Evolutionary conservation across 495 filamentous ascomycete genomes (phyloP).

Genomic region (Podospora fimiseda): DNA sequence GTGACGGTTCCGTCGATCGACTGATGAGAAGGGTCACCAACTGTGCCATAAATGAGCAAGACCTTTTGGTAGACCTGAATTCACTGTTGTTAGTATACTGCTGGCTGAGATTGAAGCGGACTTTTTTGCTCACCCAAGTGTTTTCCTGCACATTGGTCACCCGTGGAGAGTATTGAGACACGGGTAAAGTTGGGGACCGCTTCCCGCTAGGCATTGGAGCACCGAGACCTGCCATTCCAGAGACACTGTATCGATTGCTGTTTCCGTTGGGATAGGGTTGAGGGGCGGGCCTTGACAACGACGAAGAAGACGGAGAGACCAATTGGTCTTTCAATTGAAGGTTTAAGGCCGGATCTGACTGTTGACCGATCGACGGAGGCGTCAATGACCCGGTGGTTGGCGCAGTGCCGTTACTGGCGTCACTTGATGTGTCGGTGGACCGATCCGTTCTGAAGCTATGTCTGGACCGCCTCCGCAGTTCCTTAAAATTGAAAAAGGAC

Average conservation of each 20-base stretch:
- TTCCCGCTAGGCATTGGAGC: constrained; percentile 50
- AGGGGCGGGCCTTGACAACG: constrained; percentile 36
- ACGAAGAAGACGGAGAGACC: constrained; percentile 19
- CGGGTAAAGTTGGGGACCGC: constrained; percentile 44
- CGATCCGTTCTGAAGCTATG: constrained; percentile 55
- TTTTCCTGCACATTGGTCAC: constrained; percentile 71
- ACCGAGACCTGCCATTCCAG: constrained; percentile 49
- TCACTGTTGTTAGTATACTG: not conserved
- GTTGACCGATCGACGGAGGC: constrained; percentile 36
- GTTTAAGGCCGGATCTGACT: constrained; percentile 45
- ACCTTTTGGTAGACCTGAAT: constrained; percentile 91
- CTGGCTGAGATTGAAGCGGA: not conserved
- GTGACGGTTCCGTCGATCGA: constrained; percentile 73
- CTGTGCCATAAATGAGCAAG: constrained; percentile 69
- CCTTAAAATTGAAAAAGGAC: constrained; percentile 64
- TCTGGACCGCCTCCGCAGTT: constrained; percentile 67
- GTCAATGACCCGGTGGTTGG: constrained; percentile 43
- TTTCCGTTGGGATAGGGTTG: constrained; percentile 34
- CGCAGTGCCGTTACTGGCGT: constrained; percentile 35
- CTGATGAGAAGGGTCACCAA: constrained; percentile 64
- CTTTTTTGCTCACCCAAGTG: constrained; percentile 60
- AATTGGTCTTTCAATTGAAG: constrained; percentile 36
- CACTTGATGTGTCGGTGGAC: constrained; percentile 49
- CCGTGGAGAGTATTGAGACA: constrained; percentile 71
- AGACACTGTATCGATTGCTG: constrained; percentile 40